Percentiles rank a stretch among this genome's conserved stretches.
These are phyloP conservation scores for Nitzschia inconspicua DNA, from an alignment of 108 stramenopile genomes.

Conservation along the genomic window DNA sequence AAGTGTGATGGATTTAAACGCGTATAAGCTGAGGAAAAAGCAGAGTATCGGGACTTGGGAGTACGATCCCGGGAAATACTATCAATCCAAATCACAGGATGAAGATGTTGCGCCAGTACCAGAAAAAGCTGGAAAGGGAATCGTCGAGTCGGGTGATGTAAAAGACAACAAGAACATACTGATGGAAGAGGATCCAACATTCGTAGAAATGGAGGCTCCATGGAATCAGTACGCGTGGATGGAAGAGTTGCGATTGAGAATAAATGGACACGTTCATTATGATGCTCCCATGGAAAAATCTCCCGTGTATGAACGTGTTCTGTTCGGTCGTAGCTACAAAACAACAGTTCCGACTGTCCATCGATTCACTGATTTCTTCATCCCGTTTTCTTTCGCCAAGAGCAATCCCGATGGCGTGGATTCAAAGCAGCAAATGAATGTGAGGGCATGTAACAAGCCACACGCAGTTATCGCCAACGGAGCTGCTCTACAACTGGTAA, in stretches of 20 bases:
- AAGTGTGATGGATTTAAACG: conserved; percentile 64
- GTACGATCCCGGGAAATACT: conserved; percentile 64
- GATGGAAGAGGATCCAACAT: neutral
- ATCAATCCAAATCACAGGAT: conserved; percentile 3
- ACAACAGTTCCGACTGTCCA: conserved; percentile 43
- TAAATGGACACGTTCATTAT: conserved; percentile 61
- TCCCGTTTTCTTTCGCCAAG: conserved; percentile 45
- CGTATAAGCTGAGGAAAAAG: conserved; percentile 63
- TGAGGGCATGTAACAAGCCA: conserved; percentile 78
- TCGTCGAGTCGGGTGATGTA: conserved; percentile 35
- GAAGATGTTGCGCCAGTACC: neutral
- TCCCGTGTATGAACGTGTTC: conserved; percentile 30
- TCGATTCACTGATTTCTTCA: conserved; percentile 30
- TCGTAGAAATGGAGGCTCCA: conserved; percentile 61
- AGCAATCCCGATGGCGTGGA: conserved; percentile 48
- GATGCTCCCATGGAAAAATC: conserved; percentile 56
- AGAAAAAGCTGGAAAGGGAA: conserved; percentile 5
- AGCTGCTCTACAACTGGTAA: conserved; percentile 74
- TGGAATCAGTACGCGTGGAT: conserved; percentile 90
- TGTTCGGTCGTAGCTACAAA: conserved; percentile 52
- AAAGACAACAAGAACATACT: conserved; percentile 10
- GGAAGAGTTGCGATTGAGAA: conserved; percentile 75
- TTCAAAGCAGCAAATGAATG: conserved; percentile 39
- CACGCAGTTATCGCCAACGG: conserved; percentile 89
- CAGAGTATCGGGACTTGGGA: conserved; percentile 54